Conservation (phyloP, 2,329 filamentous ascomycete species). For the Blastomyces percursus region DNA sequence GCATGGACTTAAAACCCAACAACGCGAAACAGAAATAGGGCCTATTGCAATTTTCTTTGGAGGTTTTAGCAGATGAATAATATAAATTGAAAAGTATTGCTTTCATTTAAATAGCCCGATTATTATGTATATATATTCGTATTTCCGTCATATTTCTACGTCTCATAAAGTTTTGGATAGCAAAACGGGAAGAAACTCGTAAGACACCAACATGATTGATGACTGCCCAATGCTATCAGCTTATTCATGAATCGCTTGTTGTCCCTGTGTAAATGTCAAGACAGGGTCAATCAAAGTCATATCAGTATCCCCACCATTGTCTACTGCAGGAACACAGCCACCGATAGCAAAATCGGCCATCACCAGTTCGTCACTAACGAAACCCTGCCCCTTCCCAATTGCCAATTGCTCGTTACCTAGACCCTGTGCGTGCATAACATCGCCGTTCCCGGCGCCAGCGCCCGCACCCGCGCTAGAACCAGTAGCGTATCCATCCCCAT, state of each 20-base stretch:
- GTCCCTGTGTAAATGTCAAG: constrained; percentile 18
- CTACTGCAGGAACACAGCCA: background rate
- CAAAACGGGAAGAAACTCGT: background rate
- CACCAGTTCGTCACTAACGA: constrained; percentile 2
- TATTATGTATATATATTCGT: background rate
- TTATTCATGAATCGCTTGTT: background rate
- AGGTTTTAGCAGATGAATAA: background rate
- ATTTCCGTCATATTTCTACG: background rate
- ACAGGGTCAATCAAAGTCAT: constrained; percentile 28
- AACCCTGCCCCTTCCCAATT: background rate
- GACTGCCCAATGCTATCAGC: background rate
- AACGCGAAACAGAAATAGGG: background rate
- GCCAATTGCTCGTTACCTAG: background rate
- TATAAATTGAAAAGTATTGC: background rate
- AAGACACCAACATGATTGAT: background rate
- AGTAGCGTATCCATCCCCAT: constrained; percentile 13
- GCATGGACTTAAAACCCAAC: background rate
- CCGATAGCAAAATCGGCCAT: background rate
- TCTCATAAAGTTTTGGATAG: background rate
- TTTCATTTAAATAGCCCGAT: background rate
- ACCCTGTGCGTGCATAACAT: constrained; percentile 5
- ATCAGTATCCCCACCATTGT: constrained; percentile 17
- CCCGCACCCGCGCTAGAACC: background rate
- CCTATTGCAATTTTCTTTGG: background rate
- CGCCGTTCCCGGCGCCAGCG: background rate